phyloP scores from a whole-genome alignment of 2,329 filamentous ascomycete genomes.

The Emmonsiellopsis sp. region DNA sequence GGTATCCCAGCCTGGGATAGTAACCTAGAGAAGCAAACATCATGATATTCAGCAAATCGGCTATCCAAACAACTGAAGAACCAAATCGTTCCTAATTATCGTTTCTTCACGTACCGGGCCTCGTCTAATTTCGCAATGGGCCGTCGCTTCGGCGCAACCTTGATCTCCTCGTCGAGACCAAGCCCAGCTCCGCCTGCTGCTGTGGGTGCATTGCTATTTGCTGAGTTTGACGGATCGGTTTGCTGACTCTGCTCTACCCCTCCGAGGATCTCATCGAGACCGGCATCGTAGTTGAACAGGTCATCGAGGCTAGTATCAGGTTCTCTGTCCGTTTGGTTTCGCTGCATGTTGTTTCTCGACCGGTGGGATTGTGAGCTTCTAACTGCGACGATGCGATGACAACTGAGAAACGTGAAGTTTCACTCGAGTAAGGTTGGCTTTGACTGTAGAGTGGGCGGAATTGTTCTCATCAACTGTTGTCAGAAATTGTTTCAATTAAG shows the following conservation, averaged over 20 bases:
- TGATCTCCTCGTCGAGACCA: conserved; percentile 80
- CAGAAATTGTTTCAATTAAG: not conserved
- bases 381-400: no score
- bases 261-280: conserved; percentile 41
- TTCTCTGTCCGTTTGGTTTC: no score
- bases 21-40: conserved; percentile 44
- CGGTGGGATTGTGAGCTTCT: no score
- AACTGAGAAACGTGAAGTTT: not conserved
- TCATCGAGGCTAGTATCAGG: conserved; percentile 41
- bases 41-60: not conserved
- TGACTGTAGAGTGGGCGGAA: not conserved
- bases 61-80: conserved; percentile 3
- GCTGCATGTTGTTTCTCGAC: no score
- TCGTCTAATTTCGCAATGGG: conserved; percentile 85
- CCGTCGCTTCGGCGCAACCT: conserved; percentile 65
- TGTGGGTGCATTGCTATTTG: conserved; percentile 26
- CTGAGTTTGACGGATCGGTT: conserved; percentile 14
- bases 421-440: not conserved
- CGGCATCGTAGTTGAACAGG: conserved; percentile 68
- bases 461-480: not conserved
- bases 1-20: conserved; percentile 77
- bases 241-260: conserved; percentile 24
- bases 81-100: not conserved
- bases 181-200: conserved; percentile 44
- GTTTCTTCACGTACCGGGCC: conserved; percentile 43